Evolutionary conservation across 306 rosid species (phyloP), one percentile per base, ranked within the genome.

Genomic region (Pachyrhizus erosus): DNA sequence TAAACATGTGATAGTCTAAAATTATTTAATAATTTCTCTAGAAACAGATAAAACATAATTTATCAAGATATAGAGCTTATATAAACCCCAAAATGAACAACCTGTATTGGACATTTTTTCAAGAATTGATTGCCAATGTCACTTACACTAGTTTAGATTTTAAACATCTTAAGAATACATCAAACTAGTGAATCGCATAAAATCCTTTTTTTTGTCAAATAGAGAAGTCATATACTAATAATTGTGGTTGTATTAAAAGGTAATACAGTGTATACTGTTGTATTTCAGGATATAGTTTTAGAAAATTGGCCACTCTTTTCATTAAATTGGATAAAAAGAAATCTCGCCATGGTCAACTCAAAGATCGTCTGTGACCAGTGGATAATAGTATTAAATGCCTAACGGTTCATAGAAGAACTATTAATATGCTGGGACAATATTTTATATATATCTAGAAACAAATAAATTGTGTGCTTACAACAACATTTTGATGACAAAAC

Each of bases 91-190:
- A 14, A 72, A 15, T 26, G 29, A 46, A 23, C 37, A 34, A 12
- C 3, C 4, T 34, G 51, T 34, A 20, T 55, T 54, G 26, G 46
- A 52, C 13, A 20, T 10, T 51, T 72, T 2, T 31, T 18, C 29
- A 73, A n/a, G 65, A 73, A 49, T 20, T 73, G 34, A 52, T 52
- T 34, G 29, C 66, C 33, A 73, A 12, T 73, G 78, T 12, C 21
- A 37, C 42, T 6, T 37, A 37, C 31, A 31, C 39, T 21, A 21
- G 69, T 55, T 4, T 1, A 42, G 1, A 46, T 46, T 46, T 8
- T 48, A 72, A 72, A 46, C 62, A 48, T 48, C 77, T 48, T 5
- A 70, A 7, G 43, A 46, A 72, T 73, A 29, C 15, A n/a, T 18
- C 5, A 13, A 23, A 23, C 12, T 10, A 49, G 26, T 51, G 77